Conservation (phyloP, 2,329 filamentous ascomycete genomes). For the Colletotrichum costaricense region DNA sequence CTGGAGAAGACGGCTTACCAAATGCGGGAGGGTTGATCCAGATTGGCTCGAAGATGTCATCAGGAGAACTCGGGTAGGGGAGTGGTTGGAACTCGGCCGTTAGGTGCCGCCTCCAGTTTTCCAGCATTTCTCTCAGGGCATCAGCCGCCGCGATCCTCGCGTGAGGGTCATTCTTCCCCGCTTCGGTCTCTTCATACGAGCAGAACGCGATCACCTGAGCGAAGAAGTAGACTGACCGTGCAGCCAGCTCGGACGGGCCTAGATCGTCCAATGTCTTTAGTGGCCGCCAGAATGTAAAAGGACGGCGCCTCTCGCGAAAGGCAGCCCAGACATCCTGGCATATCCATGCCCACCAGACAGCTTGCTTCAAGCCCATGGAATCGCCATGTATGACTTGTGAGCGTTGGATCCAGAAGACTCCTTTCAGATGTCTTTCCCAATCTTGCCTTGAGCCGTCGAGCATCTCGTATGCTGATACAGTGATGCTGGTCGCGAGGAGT, state of each 20-base stretch:
- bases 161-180: constrained; percentile 46
- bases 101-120: constrained; percentile 60
- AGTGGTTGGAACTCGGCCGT: constrained; percentile 56
- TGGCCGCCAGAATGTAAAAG: constrained; percentile 69
- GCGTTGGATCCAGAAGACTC: constrained; percentile 75
- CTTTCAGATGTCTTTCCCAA: constrained; percentile 73
- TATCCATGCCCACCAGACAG: constrained; percentile 75
- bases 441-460: constrained; percentile 64
- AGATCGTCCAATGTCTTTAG: constrained; percentile 59
- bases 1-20: constrained; percentile 8
- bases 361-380: constrained; percentile 64
- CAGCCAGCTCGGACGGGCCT: constrained; percentile 63
- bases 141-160: constrained; percentile 58
- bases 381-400: constrained; percentile 71
- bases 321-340: constrained; percentile 74
- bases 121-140: constrained; percentile 57
- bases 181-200: constrained; percentile 48
- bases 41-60: constrained; percentile 33
- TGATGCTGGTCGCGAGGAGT: constrained; percentile 67
- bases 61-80: constrained; percentile 39
- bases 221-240: constrained; percentile 64
- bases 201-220: constrained; percentile 69
- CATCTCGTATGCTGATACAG: constrained; percentile 76
- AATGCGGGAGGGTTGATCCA: constrained; percentile 37
- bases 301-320: constrained; percentile 66